Conservation (phyloP, 116 monocot genomes). For the Iris pallida region DNA sequence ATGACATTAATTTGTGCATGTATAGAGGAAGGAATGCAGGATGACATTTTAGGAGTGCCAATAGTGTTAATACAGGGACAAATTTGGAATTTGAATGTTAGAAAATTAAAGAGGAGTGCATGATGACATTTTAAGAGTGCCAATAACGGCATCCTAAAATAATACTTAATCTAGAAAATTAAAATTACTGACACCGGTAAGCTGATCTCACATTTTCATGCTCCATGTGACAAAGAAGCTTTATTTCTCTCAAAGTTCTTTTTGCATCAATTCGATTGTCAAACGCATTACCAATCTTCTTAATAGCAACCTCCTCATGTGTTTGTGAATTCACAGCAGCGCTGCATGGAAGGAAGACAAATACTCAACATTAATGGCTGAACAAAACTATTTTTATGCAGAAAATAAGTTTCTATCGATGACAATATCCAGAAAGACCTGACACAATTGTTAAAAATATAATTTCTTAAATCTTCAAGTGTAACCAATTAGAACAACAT, state of each 20-base stretch:
- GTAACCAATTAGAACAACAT: too few relatives aligned
- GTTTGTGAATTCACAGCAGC: conserved; percentile 84
- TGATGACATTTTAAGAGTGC: too few relatives aligned
- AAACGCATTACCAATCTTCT: conserved; percentile 92
- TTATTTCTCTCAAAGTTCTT: conserved; percentile 92
- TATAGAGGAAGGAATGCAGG: too few relatives aligned
- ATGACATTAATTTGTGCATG: too few relatives aligned
- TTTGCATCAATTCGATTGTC: conserved; percentile 89
- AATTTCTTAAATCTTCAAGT: too few relatives aligned
- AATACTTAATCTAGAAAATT: conserved; percentile 1
- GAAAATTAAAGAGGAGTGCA: too few relatives aligned
- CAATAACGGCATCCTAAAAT: background rate
- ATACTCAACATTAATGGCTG: conserved; percentile 2
- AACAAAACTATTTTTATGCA: background rate
- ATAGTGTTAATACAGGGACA: too few relatives aligned
- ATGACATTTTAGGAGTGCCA: too few relatives aligned
- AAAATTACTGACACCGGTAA: conserved; percentile 3
- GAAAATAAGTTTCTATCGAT: background rate
- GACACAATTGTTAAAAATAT: too few relatives aligned
- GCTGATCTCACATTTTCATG: conserved; percentile 74
- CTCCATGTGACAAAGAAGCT: conserved; percentile 80
- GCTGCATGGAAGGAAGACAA: conserved; percentile 28
- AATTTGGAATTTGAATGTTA: too few relatives aligned
- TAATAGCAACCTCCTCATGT: conserved; percentile 80
- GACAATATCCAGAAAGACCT: background rate